phyloP scores from a whole-genome alignment of 495 filamentous ascomycete species.

The Penicillium robsamsonii region DNA sequence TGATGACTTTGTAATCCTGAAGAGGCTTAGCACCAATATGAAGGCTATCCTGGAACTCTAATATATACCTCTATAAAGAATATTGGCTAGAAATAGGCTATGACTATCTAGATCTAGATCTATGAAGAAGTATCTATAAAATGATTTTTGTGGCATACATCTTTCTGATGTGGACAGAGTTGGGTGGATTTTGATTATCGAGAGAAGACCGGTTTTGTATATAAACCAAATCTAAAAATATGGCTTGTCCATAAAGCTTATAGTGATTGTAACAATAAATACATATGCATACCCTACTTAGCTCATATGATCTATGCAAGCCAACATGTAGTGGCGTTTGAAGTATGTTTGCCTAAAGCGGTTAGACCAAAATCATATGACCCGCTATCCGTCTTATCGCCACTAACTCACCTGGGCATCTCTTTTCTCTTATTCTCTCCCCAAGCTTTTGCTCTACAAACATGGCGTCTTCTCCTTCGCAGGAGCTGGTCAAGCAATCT shows the following conservation, averaged over 20 bases:
- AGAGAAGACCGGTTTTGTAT: neutral
- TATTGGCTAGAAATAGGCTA: neutral
- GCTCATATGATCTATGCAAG: neutral
- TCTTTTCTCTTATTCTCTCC: neutral
- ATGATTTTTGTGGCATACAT: neutral
- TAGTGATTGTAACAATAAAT: neutral
- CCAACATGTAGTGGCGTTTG: neutral
- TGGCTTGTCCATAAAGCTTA: neutral
- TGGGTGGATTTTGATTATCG: neutral
- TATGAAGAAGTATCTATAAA: neutral
- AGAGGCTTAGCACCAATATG: neutral
- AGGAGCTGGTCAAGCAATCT: conserved; percentile 42
- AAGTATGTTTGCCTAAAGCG: conserved; percentile 10
- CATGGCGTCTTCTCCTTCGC: conserved; percentile 27
- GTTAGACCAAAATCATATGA: conserved; percentile 10
- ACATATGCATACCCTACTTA: neutral
- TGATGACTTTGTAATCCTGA: neutral
- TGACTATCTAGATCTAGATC: neutral
- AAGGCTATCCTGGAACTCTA: neutral
- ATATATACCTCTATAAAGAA: no score
- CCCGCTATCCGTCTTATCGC: conserved; percentile 12
- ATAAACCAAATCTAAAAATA: neutral
- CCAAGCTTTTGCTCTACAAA: neutral
- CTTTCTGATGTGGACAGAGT: neutral
- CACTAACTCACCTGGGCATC: neutral